These are phyloP conservation scores for Ophiostoma sp. DNA, from an alignment of 2,329 filamentous ascomycete genomes.

Conservation along the genomic window DNA sequence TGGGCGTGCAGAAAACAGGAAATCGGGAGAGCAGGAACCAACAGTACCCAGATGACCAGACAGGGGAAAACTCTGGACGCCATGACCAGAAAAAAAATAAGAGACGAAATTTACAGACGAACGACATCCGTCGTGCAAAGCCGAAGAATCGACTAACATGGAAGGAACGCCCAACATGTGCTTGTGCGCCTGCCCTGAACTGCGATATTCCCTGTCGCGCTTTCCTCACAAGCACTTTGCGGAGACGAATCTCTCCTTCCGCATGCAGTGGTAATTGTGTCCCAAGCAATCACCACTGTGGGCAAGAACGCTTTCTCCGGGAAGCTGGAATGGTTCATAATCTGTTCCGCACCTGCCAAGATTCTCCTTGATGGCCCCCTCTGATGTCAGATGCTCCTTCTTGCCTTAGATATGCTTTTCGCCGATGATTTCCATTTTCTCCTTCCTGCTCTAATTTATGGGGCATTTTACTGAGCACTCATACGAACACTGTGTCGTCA, in stretches of 20 bases:
- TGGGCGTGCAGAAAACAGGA: slow-evolving; percentile 7
- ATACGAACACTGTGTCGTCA: background rate
- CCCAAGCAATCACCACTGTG: background rate
- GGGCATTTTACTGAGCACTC: background rate
- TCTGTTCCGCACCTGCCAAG: slow-evolving; percentile 3
- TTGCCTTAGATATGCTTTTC: background rate
- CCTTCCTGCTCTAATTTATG: background rate
- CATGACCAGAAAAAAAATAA: background rate
- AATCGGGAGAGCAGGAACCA: background rate
- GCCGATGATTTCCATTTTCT: background rate
- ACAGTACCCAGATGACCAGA: background rate
- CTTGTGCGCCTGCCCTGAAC: background rate
- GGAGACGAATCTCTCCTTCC: background rate
- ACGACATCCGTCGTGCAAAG: background rate
- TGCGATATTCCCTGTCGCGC: background rate
- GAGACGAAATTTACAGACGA: slow-evolving; percentile 7
- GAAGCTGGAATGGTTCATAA: slow-evolving; percentile 15
- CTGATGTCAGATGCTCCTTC: background rate
- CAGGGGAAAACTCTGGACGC: background rate
- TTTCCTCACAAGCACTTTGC: background rate
- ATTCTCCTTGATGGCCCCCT: background rate
- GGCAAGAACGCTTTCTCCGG: background rate
- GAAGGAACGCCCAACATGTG: background rate
- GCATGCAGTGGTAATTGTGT: background rate
- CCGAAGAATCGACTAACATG: background rate